Evolutionary conservation across 2,329 filamentous ascomycete genomes (phyloP).

Genomic region (Penicillium olsonii): DNA sequence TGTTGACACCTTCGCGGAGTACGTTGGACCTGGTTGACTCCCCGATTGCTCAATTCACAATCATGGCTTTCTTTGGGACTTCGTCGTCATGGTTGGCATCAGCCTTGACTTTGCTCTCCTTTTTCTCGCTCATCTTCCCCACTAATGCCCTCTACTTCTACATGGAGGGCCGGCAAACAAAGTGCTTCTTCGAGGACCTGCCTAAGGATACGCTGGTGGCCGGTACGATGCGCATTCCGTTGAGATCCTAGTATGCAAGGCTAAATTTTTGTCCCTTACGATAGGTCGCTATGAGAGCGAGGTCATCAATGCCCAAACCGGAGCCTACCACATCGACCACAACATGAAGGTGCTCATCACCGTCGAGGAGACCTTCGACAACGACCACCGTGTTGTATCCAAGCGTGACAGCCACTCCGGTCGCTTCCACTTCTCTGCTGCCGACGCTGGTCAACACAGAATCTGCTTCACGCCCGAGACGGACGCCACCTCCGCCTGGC

Average conservation of each 20-base stretch:
- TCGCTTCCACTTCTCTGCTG: conserved; percentile 93
- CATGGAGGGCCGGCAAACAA: conserved; percentile 79
- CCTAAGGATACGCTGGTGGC: conserved; percentile 97
- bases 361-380: conserved; percentile 95
- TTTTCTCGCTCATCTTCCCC: conserved; percentile 61
- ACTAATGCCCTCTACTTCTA: conserved; percentile 93
- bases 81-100: conserved; percentile 42
- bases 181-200: conserved; percentile 98
- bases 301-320: conserved; percentile 73
- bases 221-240: conserved; percentile 52
- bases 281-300: conserved; percentile 81
- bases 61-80: conserved; percentile 40
- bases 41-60: conserved; percentile 14
- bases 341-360: conserved; percentile 84
- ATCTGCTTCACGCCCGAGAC: conserved; percentile 91
- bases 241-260: background rate
- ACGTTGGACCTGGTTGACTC: conserved; percentile 13
- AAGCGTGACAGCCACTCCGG: conserved; percentile 75
- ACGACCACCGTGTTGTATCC: conserved; percentile 92
- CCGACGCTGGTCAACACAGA: conserved; percentile 91
- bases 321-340: conserved; percentile 70
- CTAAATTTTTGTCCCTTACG: background rate
- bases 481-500: conserved; percentile 69
- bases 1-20: conserved; percentile 23
- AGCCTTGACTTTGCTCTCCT: conserved; percentile 64